A percentile compares a stretch with the other conserved stretches of the same genome.
Evolutionary conservation across 495 filamentous ascomycete genomes (phyloP).

Genomic region (Talaromyces thailandensis): DNA sequence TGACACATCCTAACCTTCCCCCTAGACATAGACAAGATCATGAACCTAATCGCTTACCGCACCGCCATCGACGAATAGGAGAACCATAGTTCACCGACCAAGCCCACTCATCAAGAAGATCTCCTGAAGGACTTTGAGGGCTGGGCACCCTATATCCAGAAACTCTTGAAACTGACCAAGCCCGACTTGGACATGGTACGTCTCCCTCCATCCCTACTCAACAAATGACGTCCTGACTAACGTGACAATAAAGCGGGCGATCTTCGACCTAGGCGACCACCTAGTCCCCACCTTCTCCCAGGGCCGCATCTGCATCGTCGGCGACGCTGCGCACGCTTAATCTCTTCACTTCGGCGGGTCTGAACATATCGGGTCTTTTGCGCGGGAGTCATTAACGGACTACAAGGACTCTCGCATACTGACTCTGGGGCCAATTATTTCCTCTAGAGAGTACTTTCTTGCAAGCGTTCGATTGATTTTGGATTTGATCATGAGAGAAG

Average conservation of each 20-base stretch:
- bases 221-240: background rate
- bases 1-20: conserved; percentile 41
- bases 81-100: conserved; percentile 15
- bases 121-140: conserved; percentile 21
- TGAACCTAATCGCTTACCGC: conserved; percentile 33
- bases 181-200: conserved; percentile 16
- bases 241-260: conserved; percentile 36
- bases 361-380: conserved; percentile 20
- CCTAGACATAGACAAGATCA: conserved; percentile 31
- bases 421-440: conserved; percentile 16
- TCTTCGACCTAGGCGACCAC: conserved; percentile 45
- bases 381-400: conserved; percentile 21
- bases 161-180: conserved; percentile 16
- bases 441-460: conserved; percentile 11
- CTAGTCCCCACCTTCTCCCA: conserved; percentile 31
- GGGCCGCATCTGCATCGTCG: conserved; percentile 35
- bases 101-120: conserved; percentile 23
- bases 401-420: conserved; percentile 10
- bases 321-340: conserved; percentile 41
- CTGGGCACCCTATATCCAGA: conserved; percentile 26
- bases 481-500: conserved; percentile 21
- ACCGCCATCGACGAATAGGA: conserved; percentile 27
- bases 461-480: conserved; percentile 15
- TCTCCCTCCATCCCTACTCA: background rate
- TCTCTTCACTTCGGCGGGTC: conserved; percentile 28